Evolutionary conservation across 1,284 basidiomycete species (phyloP), one percentile per base, ranked within the genome.

Genomic region (Apiotrichum veenhuisii): DNA sequence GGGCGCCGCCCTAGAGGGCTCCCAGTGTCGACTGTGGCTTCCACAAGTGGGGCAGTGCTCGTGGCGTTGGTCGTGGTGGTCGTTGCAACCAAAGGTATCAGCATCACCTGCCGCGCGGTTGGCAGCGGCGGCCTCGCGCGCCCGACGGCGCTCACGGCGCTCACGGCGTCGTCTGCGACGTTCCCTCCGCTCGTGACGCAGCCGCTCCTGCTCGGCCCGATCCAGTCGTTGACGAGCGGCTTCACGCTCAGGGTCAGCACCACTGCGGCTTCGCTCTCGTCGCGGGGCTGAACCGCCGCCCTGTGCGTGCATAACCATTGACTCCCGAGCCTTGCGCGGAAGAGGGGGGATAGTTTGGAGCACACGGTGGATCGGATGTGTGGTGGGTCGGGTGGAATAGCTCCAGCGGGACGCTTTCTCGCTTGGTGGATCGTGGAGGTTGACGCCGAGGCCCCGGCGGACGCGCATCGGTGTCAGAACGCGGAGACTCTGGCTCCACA

Each of bases 401-500:
- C 30, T 30, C 30, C 30, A 12, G 30, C 30, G 30, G 30, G 12
- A 30, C 12, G 12, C 7, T 12, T 11, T 11, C 42, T 33, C 27
- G 10, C 20, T 18, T 5, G 44, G 44, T 12, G 44, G 44, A 27
- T 46, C 44, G 9, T 20, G 27, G 27, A 46, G 44, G 10, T 46
- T 33, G 27, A 46, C 30, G 3, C n/a, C 27, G 2, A 15, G 25
- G 4, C 27, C n/a, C n/a, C 27, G 44, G n/a, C 44, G 44, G 20
- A 46, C 30, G 7, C 27, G 26, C n/a, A 30, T 26, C 17, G 44
- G 44, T 4, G 44, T 46, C 7, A 46, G 44, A n/a, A 46, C 44
- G 11, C 44, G 27, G 17, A 46, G n/a, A 26, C 44, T 46, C 44
- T 46, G 44, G 44, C 44, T 46, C 46, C 46, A 48, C 2, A 48